phyloP scores from a whole-genome alignment of 768 basidiomycete species.

The Tylopilus subfusipes region DNA sequence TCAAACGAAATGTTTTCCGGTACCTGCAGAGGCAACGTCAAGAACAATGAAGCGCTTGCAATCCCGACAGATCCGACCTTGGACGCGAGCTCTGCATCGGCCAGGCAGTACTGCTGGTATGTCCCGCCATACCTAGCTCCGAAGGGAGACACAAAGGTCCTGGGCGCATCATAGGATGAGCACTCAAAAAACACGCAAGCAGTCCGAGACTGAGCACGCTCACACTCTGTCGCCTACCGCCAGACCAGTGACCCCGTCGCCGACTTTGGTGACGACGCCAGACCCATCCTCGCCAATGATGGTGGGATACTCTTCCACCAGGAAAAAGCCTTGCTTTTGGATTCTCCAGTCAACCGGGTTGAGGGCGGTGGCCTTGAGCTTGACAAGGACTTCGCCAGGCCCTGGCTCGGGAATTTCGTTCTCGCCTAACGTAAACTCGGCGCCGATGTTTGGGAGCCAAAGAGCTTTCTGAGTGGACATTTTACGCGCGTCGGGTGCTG shows the following conservation, averaged over 20 bases:
- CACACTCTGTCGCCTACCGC: constrained; percentile 37
- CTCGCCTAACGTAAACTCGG: constrained; percentile 7
- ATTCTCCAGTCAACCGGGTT: constrained; percentile 41
- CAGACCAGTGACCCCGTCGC: constrained; percentile 32
- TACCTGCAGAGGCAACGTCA: constrained; percentile 17
- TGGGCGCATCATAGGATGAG: not conserved
- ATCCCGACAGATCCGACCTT: constrained; percentile 7
- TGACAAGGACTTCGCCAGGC: constrained; percentile 41
- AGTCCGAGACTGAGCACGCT: constrained; percentile 2
- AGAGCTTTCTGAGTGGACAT: constrained; percentile 18
- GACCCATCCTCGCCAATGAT: constrained; percentile 37
- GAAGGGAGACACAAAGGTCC: constrained; percentile 6
- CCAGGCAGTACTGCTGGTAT: constrained; percentile 25
- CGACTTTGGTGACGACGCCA: constrained; percentile 37
- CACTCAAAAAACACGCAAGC: not conserved
- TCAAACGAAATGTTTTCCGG: constrained; percentile 35
- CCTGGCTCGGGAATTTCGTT: constrained; percentile 34
- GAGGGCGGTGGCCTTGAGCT: constrained; percentile 38
- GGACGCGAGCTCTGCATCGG: constrained; percentile 18
- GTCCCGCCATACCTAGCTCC: not conserved
- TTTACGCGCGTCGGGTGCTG: not conserved
- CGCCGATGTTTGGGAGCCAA: constrained; percentile 14
- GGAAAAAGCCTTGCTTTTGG: constrained; percentile 3
- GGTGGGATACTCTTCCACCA: constrained; percentile 35
- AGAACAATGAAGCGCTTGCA: not conserved